Conservation (phyloP, 352 stramenopile genomes). For the Pythium coloratum region DNA sequence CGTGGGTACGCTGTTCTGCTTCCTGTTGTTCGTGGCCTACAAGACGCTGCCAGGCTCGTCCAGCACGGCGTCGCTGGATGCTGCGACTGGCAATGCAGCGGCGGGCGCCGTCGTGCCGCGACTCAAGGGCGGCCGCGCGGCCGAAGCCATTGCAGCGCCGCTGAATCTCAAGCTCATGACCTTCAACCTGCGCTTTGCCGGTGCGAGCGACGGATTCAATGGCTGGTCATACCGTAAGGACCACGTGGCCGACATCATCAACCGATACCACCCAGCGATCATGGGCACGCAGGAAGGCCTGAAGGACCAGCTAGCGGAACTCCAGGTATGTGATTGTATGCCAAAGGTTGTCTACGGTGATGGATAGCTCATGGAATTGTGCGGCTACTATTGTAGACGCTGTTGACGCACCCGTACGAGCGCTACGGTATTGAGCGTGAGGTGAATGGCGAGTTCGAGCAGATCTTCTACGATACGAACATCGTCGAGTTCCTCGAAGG, state of each 20-base stretch:
- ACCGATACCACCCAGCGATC: constrained; percentile 37
- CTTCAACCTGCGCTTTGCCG: constrained; percentile 42
- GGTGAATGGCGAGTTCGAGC: constrained; percentile 35
- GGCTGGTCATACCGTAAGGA: constrained; percentile 36
- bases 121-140: constrained; percentile 37
- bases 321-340: constrained; percentile 15
- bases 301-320: constrained; percentile 37
- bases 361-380: neutral
- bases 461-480: constrained; percentile 46
- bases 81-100: constrained; percentile 32
- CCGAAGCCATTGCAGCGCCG: constrained; percentile 34
- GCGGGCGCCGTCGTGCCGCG: constrained; percentile 25
- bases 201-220: constrained; percentile 34
- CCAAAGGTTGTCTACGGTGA: neutral
- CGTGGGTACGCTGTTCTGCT: constrained; percentile 63
- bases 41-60: constrained; percentile 34
- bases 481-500: constrained; percentile 37
- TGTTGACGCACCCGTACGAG: constrained; percentile 35
- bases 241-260: constrained; percentile 41
- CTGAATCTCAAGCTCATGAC: constrained; percentile 62
- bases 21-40: constrained; percentile 63
- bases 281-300: constrained; percentile 47
- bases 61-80: constrained; percentile 4
- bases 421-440: constrained; percentile 39
- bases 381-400: constrained; percentile 4